phyloP scores from a whole-genome alignment of 1,139 yeast species.

The Debaryomyces sp. region DNA sequence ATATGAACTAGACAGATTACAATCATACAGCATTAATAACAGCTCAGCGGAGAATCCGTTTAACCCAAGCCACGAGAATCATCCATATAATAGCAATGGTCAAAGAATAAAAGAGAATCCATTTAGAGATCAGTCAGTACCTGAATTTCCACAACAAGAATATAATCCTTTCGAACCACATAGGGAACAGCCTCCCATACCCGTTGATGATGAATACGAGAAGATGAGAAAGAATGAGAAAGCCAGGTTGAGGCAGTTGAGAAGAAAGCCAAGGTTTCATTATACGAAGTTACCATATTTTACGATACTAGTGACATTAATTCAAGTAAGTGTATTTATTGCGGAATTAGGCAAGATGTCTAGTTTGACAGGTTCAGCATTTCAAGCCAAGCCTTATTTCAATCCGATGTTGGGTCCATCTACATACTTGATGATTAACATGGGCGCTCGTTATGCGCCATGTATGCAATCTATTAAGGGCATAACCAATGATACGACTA shows the following conservation, averaged over 20 bases:
- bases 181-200: conserved; percentile 20
- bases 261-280: conserved; percentile 43
- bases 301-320: conserved; percentile 47
- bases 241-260: conserved; percentile 28
- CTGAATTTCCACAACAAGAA: conserved; percentile 4
- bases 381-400: conserved; percentile 71
- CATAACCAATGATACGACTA: conserved; percentile 50
- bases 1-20: conserved; percentile 1
- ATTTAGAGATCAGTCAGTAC: conserved; percentile 15
- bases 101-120: conserved; percentile 15
- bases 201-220: conserved; percentile 19
- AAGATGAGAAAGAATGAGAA: conserved; percentile 27
- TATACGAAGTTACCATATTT: conserved; percentile 50
- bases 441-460: conserved; percentile 75
- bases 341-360: conserved; percentile 66
- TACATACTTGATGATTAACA: conserved; percentile 61
- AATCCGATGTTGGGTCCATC: conserved; percentile 88
- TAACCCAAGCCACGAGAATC: conserved; percentile 6
- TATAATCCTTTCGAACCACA: conserved; percentile 8
- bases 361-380: conserved; percentile 62
- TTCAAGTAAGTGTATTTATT: conserved; percentile 65
- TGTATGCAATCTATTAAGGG: conserved; percentile 63
- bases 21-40: not conserved
- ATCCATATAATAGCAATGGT: conserved; percentile 7
- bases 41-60: conserved; percentile 22